These are phyloP conservation scores for Pythium biforme DNA, from an alignment of 352 stramenopile species.

Conservation along the genomic window DNA sequence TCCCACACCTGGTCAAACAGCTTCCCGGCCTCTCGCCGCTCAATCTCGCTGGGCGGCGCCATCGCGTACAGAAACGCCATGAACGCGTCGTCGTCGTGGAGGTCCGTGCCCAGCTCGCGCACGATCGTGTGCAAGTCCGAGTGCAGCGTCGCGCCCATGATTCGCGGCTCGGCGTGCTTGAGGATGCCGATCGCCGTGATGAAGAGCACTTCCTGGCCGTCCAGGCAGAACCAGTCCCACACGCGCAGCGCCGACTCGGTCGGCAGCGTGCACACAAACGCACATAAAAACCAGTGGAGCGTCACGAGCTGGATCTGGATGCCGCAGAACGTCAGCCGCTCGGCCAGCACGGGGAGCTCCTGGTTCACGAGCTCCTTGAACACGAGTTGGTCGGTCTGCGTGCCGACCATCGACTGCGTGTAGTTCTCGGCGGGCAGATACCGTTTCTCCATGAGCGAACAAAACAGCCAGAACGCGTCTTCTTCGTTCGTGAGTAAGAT, in stretches of 20 bases:
- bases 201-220: slow-evolving; percentile 60
- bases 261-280: slow-evolving; percentile 78
- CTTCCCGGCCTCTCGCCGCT: slow-evolving; percentile 1
- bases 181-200: slow-evolving; percentile 45
- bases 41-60: slow-evolving; percentile 12
- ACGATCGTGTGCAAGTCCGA: slow-evolving; percentile 44
- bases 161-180: slow-evolving; percentile 33
- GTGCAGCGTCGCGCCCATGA: slow-evolving; percentile 35
- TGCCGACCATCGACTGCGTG: slow-evolving; percentile 68
- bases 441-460: slow-evolving; percentile 54
- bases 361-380: slow-evolving; percentile 57
- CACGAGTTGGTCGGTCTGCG: slow-evolving; percentile 71
- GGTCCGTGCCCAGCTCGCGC: slow-evolving; percentile 41
- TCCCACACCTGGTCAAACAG: slow-evolving; percentile 7
- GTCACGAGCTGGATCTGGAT: slow-evolving; percentile 74
- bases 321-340: slow-evolving; percentile 31
- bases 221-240: slow-evolving; percentile 78
- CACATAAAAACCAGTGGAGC: slow-evolving; percentile 84
- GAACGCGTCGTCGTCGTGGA: slow-evolving; percentile 52
- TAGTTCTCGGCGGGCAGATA: slow-evolving; percentile 77
- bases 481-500: slow-evolving; percentile 72
- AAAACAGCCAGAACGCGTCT: slow-evolving; percentile 80
- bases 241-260: slow-evolving; percentile 67
- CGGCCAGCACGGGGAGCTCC: slow-evolving; percentile 44
- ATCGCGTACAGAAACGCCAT: slow-evolving; percentile 36